Evolutionary conservation across 768 basidiomycete species (phyloP).

Genomic region (Steccherinum ochraceum): DNA sequence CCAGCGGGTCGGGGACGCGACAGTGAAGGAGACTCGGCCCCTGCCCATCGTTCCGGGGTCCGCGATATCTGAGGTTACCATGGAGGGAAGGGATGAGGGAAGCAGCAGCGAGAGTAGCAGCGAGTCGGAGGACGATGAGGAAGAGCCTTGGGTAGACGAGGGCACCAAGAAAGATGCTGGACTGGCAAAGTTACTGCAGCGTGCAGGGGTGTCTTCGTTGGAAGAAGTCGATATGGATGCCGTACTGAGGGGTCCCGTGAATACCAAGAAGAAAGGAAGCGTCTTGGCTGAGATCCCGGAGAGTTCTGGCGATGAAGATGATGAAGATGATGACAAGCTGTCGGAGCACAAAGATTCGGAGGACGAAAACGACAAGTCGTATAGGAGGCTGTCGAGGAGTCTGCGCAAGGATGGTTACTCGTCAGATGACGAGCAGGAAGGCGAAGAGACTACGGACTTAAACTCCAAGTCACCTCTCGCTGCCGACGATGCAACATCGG

Average conservation of each 20-base stretch:
- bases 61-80: slow-evolving; percentile 28
- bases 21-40: background rate
- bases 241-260: slow-evolving; percentile 35
- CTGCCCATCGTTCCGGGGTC: slow-evolving; percentile 26
- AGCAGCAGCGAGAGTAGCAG: slow-evolving; percentile 28
- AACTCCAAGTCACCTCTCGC: too few species aligned
- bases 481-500: too few species aligned
- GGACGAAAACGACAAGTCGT: slow-evolving; percentile 21
- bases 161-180: background rate
- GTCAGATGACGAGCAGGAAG: slow-evolving; percentile 24
- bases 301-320: slow-evolving; percentile 21
- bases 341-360: slow-evolving; percentile 36
- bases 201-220: slow-evolving; percentile 2
- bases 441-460: slow-evolving; percentile 5
- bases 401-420: slow-evolving; percentile 20
- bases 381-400: slow-evolving; percentile 28
- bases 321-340: slow-evolving; percentile 34
- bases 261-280: slow-evolving; percentile 1
- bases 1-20: too few species aligned
- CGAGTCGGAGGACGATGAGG: slow-evolving; percentile 14
- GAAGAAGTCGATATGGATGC: slow-evolving; percentile 29
- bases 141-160: background rate
- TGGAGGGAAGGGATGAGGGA: slow-evolving; percentile 33
- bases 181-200: background rate
- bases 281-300: background rate